A percentile compares a stretch with the other conserved stretches of the same genome.
Evolutionary conservation across 805 yeast species (phyloP).

Genomic region (Lipomyces orientalis): DNA sequence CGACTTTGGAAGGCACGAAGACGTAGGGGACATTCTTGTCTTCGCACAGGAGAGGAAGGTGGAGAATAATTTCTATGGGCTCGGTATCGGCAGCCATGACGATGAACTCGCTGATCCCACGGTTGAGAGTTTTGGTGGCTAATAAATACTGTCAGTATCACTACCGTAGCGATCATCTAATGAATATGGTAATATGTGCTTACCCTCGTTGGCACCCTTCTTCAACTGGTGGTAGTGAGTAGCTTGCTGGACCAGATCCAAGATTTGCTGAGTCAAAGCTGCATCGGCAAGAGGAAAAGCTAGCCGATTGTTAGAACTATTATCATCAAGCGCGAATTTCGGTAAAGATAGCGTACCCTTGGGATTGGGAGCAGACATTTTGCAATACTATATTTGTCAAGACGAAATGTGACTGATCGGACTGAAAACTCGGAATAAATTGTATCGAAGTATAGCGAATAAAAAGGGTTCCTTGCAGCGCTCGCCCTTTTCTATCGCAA

Average conservation of each 20-base stretch:
- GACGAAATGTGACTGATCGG: conserved; percentile 9
- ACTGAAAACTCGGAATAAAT: neutral
- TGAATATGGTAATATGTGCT: conserved; percentile 44
- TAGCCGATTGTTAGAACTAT: conserved; percentile 27
- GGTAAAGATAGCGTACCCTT: conserved; percentile 52
- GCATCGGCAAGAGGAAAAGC: conserved; percentile 99
- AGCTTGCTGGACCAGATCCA: conserved; percentile 97
- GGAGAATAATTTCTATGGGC: conserved; percentile 97
- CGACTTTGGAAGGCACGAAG: conserved; percentile 97
- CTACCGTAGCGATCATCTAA: neutral
- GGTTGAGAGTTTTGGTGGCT: conserved; percentile 39
- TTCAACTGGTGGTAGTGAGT: conserved; percentile 97
- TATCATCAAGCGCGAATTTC: neutral
- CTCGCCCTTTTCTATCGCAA: conserved; percentile 43
- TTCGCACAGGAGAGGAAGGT: conserved; percentile 96
- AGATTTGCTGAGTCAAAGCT: conserved; percentile 91
- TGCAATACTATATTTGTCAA: conserved; percentile 17
- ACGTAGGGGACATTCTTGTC: conserved; percentile 99
- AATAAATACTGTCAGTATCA: neutral
- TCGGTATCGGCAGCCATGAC: conserved; percentile 98
- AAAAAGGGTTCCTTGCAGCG: conserved; percentile 48
- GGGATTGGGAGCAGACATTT: conserved; percentile 89
- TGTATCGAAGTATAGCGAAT: conserved; percentile 3
- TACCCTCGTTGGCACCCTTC: conserved; percentile 99
- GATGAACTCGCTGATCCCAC: conserved; percentile 37